Evolutionary conservation across 768 basidiomycete genomes (phyloP).

Genomic region (Termitomyces sp.): DNA sequence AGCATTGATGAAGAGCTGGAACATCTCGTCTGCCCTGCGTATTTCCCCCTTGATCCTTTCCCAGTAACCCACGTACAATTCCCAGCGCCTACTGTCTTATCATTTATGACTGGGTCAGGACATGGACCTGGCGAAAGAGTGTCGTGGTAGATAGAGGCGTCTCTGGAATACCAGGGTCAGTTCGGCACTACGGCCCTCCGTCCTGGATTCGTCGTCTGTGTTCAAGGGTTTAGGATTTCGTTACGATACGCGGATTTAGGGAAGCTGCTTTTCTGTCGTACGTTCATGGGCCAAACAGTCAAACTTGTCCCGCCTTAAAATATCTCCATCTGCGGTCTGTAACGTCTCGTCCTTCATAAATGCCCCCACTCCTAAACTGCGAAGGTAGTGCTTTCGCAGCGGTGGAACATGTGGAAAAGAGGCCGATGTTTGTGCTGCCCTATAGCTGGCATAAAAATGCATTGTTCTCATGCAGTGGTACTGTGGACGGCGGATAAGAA

Average conservation of each 20-base stretch:
- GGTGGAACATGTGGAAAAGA: background rate
- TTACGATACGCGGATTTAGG: background rate
- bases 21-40: conserved; percentile 29
- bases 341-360: conserved; percentile 17
- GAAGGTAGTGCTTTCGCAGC: background rate
- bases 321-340: conserved; percentile 7
- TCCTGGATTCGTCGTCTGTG: background rate
- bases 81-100: background rate
- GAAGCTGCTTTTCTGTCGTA: background rate
- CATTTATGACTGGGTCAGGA: too few relatives aligned
- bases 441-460: background rate
- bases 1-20: conserved; percentile 29
- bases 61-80: background rate
- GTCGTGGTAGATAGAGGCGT: background rate
- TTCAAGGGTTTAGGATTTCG: background rate
- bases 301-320: conserved; percentile 5
- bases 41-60: conserved; percentile 1
- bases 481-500: background rate
- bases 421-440: too few relatives aligned
- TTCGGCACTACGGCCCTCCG: background rate
- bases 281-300: background rate
- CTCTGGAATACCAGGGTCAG: background rate
- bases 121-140: background rate
- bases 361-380: conserved; percentile 12
- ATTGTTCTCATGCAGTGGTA: background rate